Base-by-base conservation (phyloP, 2,329 filamentous ascomycete genomes). In the Knufia petricola region DNA sequence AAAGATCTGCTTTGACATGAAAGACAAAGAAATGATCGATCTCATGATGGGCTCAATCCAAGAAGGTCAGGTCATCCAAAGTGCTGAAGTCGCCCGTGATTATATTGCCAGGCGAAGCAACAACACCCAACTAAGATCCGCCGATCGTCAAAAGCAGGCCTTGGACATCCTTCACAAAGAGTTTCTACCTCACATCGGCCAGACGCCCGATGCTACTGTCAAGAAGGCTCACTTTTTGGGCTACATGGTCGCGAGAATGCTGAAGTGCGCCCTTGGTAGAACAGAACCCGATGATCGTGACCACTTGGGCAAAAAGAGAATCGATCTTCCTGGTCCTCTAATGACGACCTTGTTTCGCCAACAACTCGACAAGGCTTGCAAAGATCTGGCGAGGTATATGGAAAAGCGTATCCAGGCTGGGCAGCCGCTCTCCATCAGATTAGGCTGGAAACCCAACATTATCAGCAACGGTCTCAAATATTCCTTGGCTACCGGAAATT, bases 291-390 rank as follows among this genome's bases (percentile, higher is more conserved):
- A 98, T 62, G 92, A 98, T 63, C 86, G 92, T 72, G 92, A 98
- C 73, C 94, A 98, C 66, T 95, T 98, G 62, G 92, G 92, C 61
- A 96, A 96, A 77, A 98, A 98, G 77, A 85, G 92, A 57, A 76
- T 98, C 50, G 92, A 98, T 72, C 77, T 98, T 60, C 90, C 92
- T 49, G 92, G 92, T 55, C 90, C 92, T 26, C 75, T 98, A 50
- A 80, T 98, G 58, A 90, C 90, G n/a, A 94, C 94, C 64, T 77
- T 98, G 36, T 98, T 98, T 79, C 84, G 92, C 53, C 83, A 84
- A 52, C 82, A 96, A 52, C 90, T 95, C 65, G 81, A 87, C 55
- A 86, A 92, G 65, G 81, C 98, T 64, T 94, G 88, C 39, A 84
- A 85, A 52, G 92, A 98, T 60, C 81, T 96, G 46, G 86, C 87